These are phyloP conservation scores for Stylonectria norvegica DNA, from an alignment of 2,329 filamentous ascomycete genomes.

Conservation along the genomic window DNA sequence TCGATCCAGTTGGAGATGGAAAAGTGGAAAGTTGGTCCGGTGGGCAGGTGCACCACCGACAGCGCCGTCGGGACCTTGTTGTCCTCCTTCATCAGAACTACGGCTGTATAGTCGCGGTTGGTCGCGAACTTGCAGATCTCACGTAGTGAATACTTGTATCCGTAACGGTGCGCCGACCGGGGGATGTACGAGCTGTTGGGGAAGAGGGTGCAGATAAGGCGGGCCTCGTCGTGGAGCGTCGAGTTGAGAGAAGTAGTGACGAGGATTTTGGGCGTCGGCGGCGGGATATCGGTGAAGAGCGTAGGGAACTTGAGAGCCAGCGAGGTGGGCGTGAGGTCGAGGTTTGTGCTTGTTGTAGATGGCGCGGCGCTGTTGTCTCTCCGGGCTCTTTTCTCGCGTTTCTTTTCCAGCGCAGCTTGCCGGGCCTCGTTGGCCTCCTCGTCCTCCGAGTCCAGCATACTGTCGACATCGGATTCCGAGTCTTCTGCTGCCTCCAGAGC, in stretches of 20 bases:
- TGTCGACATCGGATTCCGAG: constrained; percentile 58
- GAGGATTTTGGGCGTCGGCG: constrained; percentile 74
- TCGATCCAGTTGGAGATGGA: constrained; percentile 87
- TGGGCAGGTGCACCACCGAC: constrained; percentile 78
- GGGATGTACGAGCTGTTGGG: constrained; percentile 85
- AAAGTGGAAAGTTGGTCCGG: constrained; percentile 91
- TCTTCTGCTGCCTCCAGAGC: constrained; percentile 44
- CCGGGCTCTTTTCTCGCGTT: constrained; percentile 43
- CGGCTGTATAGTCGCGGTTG: constrained; percentile 77
- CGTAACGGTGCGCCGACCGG: constrained; percentile 76
- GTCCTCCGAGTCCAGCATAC: constrained; percentile 73
- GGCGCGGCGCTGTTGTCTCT: constrained; percentile 52
- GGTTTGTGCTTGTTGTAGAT: constrained; percentile 60
- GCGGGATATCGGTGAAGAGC: constrained; percentile 58
- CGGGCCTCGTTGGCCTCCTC: constrained; percentile 52
- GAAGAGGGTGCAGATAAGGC: constrained; percentile 76
- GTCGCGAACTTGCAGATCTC: constrained; percentile 86
- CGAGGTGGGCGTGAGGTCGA: constrained; percentile 60
- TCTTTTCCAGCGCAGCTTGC: constrained; percentile 40
- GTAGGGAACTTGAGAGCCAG: constrained; percentile 60
- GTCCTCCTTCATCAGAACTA: constrained; percentile 86
- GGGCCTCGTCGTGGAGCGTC: constrained; percentile 78
- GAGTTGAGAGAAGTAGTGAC: constrained; percentile 89
- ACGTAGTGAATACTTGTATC: constrained; percentile 85
- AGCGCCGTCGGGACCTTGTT: constrained; percentile 79